A percentile compares a stretch with the other conserved stretches of the same genome.
Evolutionary conservation across 176 grass and related monocot genomes (phyloP).

Genomic region (maize (Zea mays)): DNA sequence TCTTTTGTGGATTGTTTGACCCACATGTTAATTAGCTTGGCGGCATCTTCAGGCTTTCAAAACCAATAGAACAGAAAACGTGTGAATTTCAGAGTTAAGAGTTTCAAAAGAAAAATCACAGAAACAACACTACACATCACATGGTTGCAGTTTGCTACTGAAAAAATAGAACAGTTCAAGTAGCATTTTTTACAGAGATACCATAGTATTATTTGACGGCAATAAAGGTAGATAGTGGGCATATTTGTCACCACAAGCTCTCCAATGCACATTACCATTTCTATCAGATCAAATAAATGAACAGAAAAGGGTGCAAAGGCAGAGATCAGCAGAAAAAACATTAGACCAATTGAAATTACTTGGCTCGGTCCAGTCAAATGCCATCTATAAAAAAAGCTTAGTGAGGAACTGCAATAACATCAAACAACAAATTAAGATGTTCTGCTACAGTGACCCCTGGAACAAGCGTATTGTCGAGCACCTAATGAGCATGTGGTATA

Average conservation of each 20-base stretch:
- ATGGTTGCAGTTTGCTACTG: constrained; percentile 1
- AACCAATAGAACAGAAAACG: constrained; percentile 2
- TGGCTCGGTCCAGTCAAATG: not conserved
- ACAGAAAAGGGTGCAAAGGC: not conserved
- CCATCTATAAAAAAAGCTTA: not conserved
- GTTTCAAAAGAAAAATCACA: not conserved
- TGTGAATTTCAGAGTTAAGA: constrained; percentile 1
- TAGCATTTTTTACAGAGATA: not conserved
- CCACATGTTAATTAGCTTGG: constrained; percentile 42
- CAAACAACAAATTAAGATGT: not conserved
- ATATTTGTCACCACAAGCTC: not conserved
- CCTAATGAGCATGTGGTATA: not conserved
- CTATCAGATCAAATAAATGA: not conserved
- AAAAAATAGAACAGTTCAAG: not conserved
- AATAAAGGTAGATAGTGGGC: too few relatives aligned
- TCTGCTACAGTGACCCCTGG: not conserved
- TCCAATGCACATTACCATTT: not conserved
- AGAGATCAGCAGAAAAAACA: not conserved
- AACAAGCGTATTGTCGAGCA: constrained; percentile 13
- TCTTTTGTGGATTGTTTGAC: constrained; percentile 36
- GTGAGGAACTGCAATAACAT: not conserved
- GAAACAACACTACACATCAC: not conserved
- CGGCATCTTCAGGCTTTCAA: constrained; percentile 41
- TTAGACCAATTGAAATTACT: not conserved
- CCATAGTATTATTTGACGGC: not conserved